phyloP scores from a whole-genome alignment of 1,284 basidiomycete species.

The Psilocybe mexicana region DNA sequence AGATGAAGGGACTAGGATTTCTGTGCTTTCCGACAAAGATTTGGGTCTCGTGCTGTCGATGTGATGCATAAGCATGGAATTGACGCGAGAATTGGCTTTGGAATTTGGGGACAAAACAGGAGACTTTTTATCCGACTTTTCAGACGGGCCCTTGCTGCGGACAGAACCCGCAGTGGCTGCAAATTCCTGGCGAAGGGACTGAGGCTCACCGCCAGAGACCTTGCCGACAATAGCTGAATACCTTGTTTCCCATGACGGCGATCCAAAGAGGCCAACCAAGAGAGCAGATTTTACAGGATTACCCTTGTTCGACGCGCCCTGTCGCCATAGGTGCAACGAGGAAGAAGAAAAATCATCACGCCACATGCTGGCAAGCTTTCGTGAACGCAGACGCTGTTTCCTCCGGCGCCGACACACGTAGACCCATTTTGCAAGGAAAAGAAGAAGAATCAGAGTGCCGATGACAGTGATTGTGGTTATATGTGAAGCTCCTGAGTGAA shows the following conservation, averaged over 20 bases:
- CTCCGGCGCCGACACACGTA: conserved; percentile 13
- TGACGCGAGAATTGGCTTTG: background rate
- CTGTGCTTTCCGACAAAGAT: background rate
- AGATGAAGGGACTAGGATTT: background rate
- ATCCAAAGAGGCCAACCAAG: conserved; percentile 46
- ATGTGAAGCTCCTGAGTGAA: background rate
- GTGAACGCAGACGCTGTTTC: background rate
- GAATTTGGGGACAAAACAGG: background rate
- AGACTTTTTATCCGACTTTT: background rate
- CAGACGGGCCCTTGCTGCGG: background rate
- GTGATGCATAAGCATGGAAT: background rate
- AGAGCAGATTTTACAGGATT: conserved; percentile 32
- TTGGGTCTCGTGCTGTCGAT: background rate
- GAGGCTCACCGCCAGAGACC: background rate
- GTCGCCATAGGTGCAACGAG: background rate
- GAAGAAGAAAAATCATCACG: conserved; percentile 5
- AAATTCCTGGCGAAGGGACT: too few species aligned
- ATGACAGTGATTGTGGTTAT: conserved; percentile 6
- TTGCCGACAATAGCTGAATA: conserved; percentile 10
- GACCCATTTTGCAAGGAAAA: conserved; percentile 14
- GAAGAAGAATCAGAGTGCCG: conserved; percentile 5
- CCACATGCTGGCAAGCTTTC: background rate
- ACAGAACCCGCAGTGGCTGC: background rate
- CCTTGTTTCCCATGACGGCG: conserved; percentile 44
- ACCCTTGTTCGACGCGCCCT: background rate